These are phyloP conservation scores for Zygosaccharomyces bailii DNA, from an alignment of 805 yeast species.

Conservation along the genomic window DNA sequence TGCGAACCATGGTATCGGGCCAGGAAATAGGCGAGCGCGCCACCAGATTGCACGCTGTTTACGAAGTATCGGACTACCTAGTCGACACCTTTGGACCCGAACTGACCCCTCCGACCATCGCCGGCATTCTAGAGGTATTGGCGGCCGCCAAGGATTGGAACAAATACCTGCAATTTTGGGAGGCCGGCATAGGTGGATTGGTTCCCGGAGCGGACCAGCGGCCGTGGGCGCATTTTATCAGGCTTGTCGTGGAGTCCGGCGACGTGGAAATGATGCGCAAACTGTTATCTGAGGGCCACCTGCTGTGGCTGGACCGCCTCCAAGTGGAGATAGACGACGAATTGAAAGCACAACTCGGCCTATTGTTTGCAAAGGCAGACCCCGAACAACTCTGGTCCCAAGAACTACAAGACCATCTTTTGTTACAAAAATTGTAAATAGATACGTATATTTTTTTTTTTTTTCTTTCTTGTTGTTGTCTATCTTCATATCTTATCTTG, in stretches of 20 bases:
- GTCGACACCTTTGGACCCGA: conserved; percentile 6
- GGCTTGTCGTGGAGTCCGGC: conserved; percentile 17
- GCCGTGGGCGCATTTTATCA: conserved; percentile 29
- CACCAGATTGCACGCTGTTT: conserved; percentile 18
- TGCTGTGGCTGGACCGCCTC: conserved; percentile 27
- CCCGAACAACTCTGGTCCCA: conserved; percentile 13
- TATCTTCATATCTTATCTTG: not conserved
- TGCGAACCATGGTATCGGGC: conserved; percentile 20
- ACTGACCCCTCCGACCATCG: conserved; percentile 15
- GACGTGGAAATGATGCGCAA: conserved; percentile 18
- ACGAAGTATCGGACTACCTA: conserved; percentile 22
- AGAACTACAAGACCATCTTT: conserved; percentile 9
- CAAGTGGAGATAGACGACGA: conserved; percentile 21
- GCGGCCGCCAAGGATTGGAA: conserved; percentile 24
- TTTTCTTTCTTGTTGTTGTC: not conserved
- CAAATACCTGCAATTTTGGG: conserved; percentile 28
- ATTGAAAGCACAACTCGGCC: conserved; percentile 15
- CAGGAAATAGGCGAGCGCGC: conserved; percentile 8
- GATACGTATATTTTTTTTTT: not conserved
- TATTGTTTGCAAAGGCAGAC: conserved; percentile 19
- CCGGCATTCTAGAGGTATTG: conserved; percentile 19
- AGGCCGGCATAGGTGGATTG: conserved; percentile 11
- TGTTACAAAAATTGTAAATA: conserved; percentile 4
- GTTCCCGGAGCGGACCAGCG: conserved; percentile 22
- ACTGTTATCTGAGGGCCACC: conserved; percentile 23